Conservation (phyloP, 2,329 filamentous ascomycete species). For the Pyrenochaeta sp. region DNA sequence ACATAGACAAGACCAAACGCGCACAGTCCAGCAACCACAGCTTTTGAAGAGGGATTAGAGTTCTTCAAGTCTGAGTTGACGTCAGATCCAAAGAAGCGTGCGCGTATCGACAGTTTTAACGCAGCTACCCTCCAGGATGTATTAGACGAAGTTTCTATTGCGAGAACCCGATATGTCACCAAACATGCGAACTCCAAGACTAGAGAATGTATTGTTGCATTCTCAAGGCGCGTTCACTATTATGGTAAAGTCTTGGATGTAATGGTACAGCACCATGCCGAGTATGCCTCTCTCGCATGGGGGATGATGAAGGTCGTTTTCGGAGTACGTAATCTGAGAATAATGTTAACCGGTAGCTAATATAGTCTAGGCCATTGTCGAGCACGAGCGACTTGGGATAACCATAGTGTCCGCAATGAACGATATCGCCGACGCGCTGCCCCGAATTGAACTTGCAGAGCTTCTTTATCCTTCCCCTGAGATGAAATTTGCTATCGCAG, state of each 20-base stretch:
- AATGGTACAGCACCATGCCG: slow-evolving; percentile 38
- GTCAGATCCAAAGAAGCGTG: too few species aligned
- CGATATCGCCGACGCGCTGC: slow-evolving; percentile 16
- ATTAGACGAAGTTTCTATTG: slow-evolving; percentile 3
- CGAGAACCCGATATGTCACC: slow-evolving; percentile 6
- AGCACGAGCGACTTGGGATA: slow-evolving; percentile 6
- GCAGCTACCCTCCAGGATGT: slow-evolving; percentile 6
- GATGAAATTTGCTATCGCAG: slow-evolving; percentile 26
- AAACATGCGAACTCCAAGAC: slow-evolving; percentile 2
- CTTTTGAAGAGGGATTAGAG: too few species aligned
- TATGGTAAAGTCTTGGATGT: slow-evolving; percentile 32
- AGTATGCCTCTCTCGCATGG: slow-evolving; percentile 41
- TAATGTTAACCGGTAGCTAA: neutral
- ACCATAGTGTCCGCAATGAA: slow-evolving; percentile 8
- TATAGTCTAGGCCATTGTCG: neutral
- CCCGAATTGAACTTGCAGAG: slow-evolving; percentile 8
- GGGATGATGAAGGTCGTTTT: slow-evolving; percentile 39
- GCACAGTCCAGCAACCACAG: too few species aligned
- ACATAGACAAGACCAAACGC: too few species aligned
- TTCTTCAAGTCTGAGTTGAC: too few species aligned
- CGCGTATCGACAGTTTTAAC: too few species aligned
- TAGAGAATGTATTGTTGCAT: slow-evolving; percentile 10
- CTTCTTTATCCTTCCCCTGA: slow-evolving; percentile 27
- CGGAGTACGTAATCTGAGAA: slow-evolving; percentile 3
- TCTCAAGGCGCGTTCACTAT: slow-evolving; percentile 8